A percentile compares a stretch with the other conserved stretches of the same genome.
Conservation (phyloP, 306 rosid genomes). For the Cucurbita moschata region DNA sequence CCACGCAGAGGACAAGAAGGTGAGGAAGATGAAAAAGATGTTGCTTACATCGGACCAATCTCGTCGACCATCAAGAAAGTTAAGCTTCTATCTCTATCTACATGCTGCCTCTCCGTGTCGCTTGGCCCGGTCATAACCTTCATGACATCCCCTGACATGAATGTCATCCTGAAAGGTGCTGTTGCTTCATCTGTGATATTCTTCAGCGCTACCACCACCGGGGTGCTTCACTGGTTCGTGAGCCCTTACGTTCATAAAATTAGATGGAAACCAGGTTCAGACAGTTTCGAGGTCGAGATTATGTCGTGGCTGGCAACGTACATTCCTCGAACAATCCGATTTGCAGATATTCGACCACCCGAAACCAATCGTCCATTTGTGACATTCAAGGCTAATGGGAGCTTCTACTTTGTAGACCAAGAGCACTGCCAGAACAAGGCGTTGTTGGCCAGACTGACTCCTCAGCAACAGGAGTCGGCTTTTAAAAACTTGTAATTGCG, state of each 20-base stretch:
- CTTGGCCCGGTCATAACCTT: conserved; percentile 85
- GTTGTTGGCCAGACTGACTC: conserved; percentile 62
- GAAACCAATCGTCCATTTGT: conserved; percentile 75
- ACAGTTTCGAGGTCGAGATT: conserved; percentile 72
- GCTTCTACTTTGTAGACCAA: conserved; percentile 55
- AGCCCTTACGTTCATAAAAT: conserved; percentile 77
- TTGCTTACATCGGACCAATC: conserved; percentile 67
- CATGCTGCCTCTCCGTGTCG: conserved; percentile 88
- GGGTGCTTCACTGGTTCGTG: conserved; percentile 71
- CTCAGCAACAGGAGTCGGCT: conserved; percentile 40
- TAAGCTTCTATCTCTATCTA: conserved; percentile 82
- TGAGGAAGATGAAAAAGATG: conserved; percentile 39
- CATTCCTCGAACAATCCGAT: conserved; percentile 41
- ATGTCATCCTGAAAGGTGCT: conserved; percentile 86
- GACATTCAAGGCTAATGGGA: conserved; percentile 66
- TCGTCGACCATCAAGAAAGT: conserved; percentile 76
- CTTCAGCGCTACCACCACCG: conserved; percentile 62
- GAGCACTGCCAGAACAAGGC: conserved; percentile 83
- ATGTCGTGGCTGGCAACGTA: conserved; percentile 62
- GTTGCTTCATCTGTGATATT: conserved; percentile 74
- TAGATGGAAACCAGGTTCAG: conserved; percentile 80
- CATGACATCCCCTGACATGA: conserved; percentile 85
- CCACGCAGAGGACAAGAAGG: conserved; percentile 33
- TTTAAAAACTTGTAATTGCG: conserved; percentile 49
- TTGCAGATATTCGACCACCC: conserved; percentile 58